Evolutionary conservation across 371 early-diverging fungal species (phyloP), one percentile per base, ranked within the genome.

Genomic region (Zychaea mexicana): DNA sequence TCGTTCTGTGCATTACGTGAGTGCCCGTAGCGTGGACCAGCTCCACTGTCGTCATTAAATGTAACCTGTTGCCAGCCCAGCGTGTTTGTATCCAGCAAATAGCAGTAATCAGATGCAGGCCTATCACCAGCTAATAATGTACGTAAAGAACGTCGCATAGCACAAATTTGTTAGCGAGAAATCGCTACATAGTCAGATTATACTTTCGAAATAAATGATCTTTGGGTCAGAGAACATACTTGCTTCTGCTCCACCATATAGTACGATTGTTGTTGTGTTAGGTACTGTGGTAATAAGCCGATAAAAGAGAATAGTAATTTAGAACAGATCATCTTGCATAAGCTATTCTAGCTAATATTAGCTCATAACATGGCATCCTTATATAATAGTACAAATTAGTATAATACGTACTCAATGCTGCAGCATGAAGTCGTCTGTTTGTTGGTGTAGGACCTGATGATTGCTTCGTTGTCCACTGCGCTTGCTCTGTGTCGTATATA

Each of bases 11-110:
- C n/a, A n/a, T 52, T 38, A 61, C 62, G 24, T 10, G 52, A 57
- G 22, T 64, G 64, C 3, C 57, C 57, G 33, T 64, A 64, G 27
- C 64, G 46, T 32, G 58, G 49, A 8, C 64, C 64, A 21, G 64
- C 55, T 31, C 57, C 64, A 32, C 54, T 30, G 31, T 52, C 54
- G 30, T 52, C 24, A 60, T 33, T 55, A 8, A 49, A 17, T 49
- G 12, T n/a, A 19, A 60, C 21, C 52, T 30, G 26, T 28, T 21
- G 52, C 54, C 52, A 72, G 52, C 58, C 8, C 42, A 54, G 17
- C 13, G 26, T 46, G 19, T 31, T 54, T 61, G 22, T 52, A 64
- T 56, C 69, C 59, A 66, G 42, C 57, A 24, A 52, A 36, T 68
- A 56, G 46, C 62, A 57, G 9, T 53, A 28, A 49, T 68, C 47